Evolutionary conservation across 2,329 filamentous ascomycete species (phyloP), one percentile per base, ranked within the genome.

Genomic region (Falciphora oryzae): DNA sequence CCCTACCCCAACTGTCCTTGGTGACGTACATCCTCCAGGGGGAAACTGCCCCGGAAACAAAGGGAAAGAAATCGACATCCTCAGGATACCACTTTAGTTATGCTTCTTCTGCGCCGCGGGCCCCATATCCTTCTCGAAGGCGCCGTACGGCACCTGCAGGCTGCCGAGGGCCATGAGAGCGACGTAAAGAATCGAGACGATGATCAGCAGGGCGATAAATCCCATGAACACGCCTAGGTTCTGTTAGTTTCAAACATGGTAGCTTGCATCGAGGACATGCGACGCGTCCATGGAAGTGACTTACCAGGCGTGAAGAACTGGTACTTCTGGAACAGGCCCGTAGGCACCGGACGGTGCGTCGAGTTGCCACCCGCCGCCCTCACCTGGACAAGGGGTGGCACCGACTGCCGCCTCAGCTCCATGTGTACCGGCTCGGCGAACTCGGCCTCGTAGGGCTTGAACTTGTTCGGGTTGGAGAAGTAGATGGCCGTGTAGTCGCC

Each of bases 111-210:
- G 91, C 38, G 90, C 90, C 53, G 87, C 82, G n/a, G 92, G 91
- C 0, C 93, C 92, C 82, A 92, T 96, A 71, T 97, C 94, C 82
- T 97, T 97, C 75, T 96, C 94, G 74, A 98, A 99, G 1, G 95
- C 93, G 68, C 91, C 92, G 75, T 98, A 98, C 1, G 92, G 91
- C 35, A 98, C 92, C 75, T 97, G 84, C 25, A 99, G 82, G 69
- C 92, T 94, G 8, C 85, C 81, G 16, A 98, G 81, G 18, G 91
- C 93, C 66, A 78, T 85, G 64, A 98, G 79, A 18, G 90, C 95
- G 65, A 93, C 88, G 69, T 89, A 89, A 7, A 97, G 80, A 69
- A 98, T 93, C 32, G 85, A 79, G 66, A 96, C 77, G 61, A 97
- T 82, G 56, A 97, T 75, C 25, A 95, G 75, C 3, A 85, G 79